Base-by-base conservation (phyloP, 768 basidiomycete species). In the Serendipita vermifera region DNA sequence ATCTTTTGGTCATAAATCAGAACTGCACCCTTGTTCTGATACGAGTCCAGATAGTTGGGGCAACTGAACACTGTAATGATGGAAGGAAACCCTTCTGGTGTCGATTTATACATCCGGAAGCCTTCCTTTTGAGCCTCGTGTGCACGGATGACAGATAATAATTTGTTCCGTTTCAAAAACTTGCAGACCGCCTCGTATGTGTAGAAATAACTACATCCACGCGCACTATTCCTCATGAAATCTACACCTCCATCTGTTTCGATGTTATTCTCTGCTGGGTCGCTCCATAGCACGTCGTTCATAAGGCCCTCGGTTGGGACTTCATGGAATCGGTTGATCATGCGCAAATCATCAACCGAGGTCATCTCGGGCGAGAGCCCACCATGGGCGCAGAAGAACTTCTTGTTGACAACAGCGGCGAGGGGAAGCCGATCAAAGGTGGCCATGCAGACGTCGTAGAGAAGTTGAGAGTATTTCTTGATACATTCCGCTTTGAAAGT, bases 91-190 rank as follows among this genome's bases (percentile, higher is more conserved):
- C 75, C 75, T 14, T 74, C 75, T 24, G 74, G 73, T 63, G 73
- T 72, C 3, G 74, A 75, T 60, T 75, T 77, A 64, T 76, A 75
- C 74, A 75, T 75, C 33, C 75, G 72, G 59, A 72, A 74, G 71
- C 74, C 74, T 0, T 73, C 73, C 63, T 75, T 75, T 62, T 77
- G 75, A 4, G 75, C 75, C 59, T 77, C 75, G 60, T 77, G 75
- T 4, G 75, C 75, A 7, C 75, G 83, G 59, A 99, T 93, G 62
- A 97, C 83, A 5, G 88, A 87, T n/a, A 99, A 71, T 7, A 99
- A 72, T 46, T 79, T 80, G 64, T 97, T 99, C 40, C 89, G 77
- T 65, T 94, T 90, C 15, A 99, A 75, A 75, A 99, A 99, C 59
- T 85, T 78, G 67, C 90, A 92, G 3, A 89, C 89, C 3, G 94